Evolutionary conservation across 2,329 filamentous ascomycete species (phyloP), one percentile per base, ranked within the genome.

Genomic region (Cytospora mali): DNA sequence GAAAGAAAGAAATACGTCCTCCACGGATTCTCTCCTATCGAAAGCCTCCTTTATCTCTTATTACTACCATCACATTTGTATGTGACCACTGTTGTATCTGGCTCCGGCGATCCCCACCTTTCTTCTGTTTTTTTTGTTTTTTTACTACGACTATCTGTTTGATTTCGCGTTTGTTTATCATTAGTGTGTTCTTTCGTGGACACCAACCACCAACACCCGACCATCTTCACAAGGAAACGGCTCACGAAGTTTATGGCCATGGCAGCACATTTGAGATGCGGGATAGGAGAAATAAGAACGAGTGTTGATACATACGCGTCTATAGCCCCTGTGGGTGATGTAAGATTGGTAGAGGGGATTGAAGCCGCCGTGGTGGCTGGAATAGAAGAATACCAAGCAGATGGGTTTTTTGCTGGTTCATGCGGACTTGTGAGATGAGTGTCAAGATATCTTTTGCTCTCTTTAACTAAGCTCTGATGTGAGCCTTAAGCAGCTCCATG

Each of bases 11-110:
- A 52, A 48, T 42, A 28, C 53, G 49, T 57, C 62, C 54, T 42
- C 62, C 35, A 50, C 62, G 54, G 49, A 58, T 28, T 51, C 33
- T 10, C 16, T 42, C 60, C 55, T 25, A 42, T 48, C 31, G 21
- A 42, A 28, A 42, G 25, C 33, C 35, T 54, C n/a, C 52, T 52
- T 27, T 61, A 52, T 50, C 54, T 56, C n/a, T n/a, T n/a, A n/a
- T n/a, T 62, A 49, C 52, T 35, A 59, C 33, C 35, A 42, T 59
- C 54, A 21, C 27, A 54, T 57, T 60, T 50, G 52, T 60, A 27
- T 62, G 61, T 63, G 55, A 49, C 60, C 64, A 27, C 35, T 57
- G 39, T 61, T 50, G 53, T 60, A 55, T 63, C 48, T 57, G 61
- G 56, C 58, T 39, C 53, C 21, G 60, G n/a, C n/a, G n/a, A 46